Evolutionary conservation across 2,329 filamentous ascomycete genomes (phyloP).

Genomic region (Diplodia scrobiculata): DNA sequence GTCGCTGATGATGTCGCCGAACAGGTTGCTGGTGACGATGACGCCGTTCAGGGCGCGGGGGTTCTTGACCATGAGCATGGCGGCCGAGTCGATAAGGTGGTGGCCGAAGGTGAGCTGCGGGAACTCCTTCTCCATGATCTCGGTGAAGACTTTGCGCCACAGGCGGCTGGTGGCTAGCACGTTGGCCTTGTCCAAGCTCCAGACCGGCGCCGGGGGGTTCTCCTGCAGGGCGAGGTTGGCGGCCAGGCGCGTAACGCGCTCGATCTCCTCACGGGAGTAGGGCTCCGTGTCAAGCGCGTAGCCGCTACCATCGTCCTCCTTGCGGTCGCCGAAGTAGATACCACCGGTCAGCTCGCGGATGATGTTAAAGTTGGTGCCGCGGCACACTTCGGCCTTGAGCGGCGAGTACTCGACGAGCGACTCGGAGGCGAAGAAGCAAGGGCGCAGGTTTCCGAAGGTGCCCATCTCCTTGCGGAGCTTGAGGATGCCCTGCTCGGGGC

Average conservation of each 20-base stretch:
- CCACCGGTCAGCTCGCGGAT: constrained; percentile 89
- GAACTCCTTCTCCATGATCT: constrained; percentile 86
- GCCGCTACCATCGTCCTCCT: constrained; percentile 75
- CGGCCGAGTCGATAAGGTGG: constrained; percentile 93
- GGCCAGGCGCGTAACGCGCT: constrained; percentile 81
- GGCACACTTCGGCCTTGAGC: constrained; percentile 80
- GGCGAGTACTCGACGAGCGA: constrained; percentile 81
- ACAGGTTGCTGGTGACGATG: constrained; percentile 89
- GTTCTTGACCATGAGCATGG: constrained; percentile 97
- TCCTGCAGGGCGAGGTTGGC: constrained; percentile 77
- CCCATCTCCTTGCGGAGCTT: constrained; percentile 88
- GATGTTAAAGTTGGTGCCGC: constrained; percentile 87
- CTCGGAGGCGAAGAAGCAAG: constrained; percentile 92
- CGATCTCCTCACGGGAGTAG: constrained; percentile 81
- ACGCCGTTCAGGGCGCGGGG: constrained; percentile 85
- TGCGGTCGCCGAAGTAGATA: constrained; percentile 92
- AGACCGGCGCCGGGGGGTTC: constrained; percentile 75
- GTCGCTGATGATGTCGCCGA: constrained; percentile 94
- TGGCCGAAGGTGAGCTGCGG: constrained; percentile 80
- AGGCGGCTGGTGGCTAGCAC: constrained; percentile 86
- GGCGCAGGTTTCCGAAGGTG: constrained; percentile 92
- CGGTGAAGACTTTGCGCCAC: constrained; percentile 84
- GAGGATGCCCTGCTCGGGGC: constrained; percentile 90
- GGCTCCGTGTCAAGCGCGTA: constrained; percentile 81
- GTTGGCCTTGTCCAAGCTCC: constrained; percentile 93